Conservation (phyloP, 2,329 filamentous ascomycete species). For the Malbranchea zuffiana region DNA sequence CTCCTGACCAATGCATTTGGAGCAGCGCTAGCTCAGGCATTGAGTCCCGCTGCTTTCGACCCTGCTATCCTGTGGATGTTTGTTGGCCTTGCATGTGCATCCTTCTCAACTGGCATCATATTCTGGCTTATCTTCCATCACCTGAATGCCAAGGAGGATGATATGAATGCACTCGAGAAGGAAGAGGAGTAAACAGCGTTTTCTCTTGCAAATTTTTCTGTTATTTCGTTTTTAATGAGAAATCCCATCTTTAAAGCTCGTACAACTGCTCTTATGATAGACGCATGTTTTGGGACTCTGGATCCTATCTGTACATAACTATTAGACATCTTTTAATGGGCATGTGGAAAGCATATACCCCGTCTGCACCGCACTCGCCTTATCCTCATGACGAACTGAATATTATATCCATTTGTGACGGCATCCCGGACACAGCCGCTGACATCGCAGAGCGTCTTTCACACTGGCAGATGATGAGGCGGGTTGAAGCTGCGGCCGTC, state of each 20-base stretch:
- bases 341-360: too few relatives aligned
- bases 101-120: constrained; percentile 39
- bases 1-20: constrained; percentile 50
- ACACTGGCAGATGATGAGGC: too few relatives aligned
- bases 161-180: constrained; percentile 40
- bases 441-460: too few relatives aligned
- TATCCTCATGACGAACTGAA: too few relatives aligned
- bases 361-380: too few relatives aligned
- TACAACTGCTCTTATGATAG: background rate
- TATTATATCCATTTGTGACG: too few relatives aligned
- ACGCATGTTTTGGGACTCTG: background rate
- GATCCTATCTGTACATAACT: background rate
- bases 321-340: too few relatives aligned
- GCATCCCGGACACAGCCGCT: too few relatives aligned
- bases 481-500: too few relatives aligned
- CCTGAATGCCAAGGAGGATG: constrained; percentile 40
- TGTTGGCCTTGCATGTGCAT: constrained; percentile 43
- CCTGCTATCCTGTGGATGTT: constrained; percentile 60
- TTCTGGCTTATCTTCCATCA: constrained; percentile 45
- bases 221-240: too few relatives aligned
- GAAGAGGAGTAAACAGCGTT: constrained; percentile 21
- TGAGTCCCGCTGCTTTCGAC: constrained; percentile 51
- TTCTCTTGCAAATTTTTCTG: too few relatives aligned
- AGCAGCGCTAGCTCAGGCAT: constrained; percentile 49
- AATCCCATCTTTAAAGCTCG: too few relatives aligned